These are phyloP conservation scores for Alloteropsis angusta DNA, from an alignment of 202 grass and related monocot genomes.

Conservation along the genomic window DNA sequence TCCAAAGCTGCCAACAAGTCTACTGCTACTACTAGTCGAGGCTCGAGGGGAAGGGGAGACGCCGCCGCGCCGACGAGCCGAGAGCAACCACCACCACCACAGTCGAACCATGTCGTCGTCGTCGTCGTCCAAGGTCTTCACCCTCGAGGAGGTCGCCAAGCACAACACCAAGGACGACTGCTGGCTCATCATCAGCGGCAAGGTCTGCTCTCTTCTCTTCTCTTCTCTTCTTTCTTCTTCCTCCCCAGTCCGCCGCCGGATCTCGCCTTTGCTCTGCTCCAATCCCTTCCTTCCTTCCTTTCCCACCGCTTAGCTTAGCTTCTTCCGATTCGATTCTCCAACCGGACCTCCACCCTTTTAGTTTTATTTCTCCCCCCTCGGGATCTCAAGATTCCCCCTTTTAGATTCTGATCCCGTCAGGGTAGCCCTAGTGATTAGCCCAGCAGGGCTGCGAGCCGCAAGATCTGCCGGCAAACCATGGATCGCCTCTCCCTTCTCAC, in stretches of 20 bases:
- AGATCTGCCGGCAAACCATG: neutral
- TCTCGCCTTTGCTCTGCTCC: no score
- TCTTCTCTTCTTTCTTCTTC: neutral
- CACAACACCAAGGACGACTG: slow-evolving; percentile 80
- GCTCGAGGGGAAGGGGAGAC: no score
- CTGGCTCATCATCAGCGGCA: slow-evolving; percentile 80
- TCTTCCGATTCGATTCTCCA: no score
- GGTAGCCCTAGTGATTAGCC: neutral
- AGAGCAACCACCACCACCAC: no score
- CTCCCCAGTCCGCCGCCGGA: no score
- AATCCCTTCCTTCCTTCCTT: no score
- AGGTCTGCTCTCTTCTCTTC: slow-evolving; percentile 42
- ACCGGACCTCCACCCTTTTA: no score
- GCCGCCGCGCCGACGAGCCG: no score
- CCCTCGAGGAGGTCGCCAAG: slow-evolving; percentile 62
- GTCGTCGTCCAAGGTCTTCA: slow-evolving; percentile 39
- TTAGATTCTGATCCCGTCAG: neutral
- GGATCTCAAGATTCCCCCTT: neutral
- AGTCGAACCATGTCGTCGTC: neutral
- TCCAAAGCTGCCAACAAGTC: no score
- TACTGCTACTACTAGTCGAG: no score
- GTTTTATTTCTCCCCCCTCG: no score
- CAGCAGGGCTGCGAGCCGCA: neutral
- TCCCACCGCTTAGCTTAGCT: no score
- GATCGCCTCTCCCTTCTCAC: neutral